These are phyloP conservation scores for Dictyostelium intermedium DNA, from an alignment of 78 protist genomes.

Conservation along the genomic window DNA sequence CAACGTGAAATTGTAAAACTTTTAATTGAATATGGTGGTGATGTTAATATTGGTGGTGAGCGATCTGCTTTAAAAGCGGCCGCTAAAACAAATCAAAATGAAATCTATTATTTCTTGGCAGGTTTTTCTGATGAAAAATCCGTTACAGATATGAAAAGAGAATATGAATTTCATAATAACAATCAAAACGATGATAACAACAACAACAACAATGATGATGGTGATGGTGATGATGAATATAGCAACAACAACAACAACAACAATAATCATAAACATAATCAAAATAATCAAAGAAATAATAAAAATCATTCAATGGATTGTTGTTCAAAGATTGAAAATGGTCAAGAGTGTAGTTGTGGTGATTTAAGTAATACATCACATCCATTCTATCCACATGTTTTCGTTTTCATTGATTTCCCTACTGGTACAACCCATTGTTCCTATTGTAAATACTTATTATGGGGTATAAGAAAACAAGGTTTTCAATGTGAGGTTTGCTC, in stretches of 20 bases:
- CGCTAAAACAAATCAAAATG: conserved; percentile 17
- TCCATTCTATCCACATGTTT: conserved; percentile 66
- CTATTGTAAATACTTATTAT: conserved; percentile 38
- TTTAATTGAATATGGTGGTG: conserved; percentile 48
- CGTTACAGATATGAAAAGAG: background rate
- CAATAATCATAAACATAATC: background rate
- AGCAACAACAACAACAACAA: background rate
- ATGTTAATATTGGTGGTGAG: conserved; percentile 43
- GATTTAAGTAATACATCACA: background rate
- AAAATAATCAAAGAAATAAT: background rate
- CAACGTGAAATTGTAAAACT: conserved; percentile 23
- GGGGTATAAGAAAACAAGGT: conserved; percentile 59
- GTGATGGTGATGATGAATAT: background rate
- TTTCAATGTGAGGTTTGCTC: conserved; percentile 59
- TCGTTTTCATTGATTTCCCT: conserved; percentile 45
- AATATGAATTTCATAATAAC: too few species aligned
- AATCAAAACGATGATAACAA: background rate
- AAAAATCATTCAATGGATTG: background rate
- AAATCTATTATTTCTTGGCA: conserved; percentile 8
- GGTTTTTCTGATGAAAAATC: conserved; percentile 11
- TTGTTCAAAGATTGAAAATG: background rate
- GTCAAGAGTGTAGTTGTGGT: background rate
- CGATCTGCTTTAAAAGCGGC: conserved; percentile 42
- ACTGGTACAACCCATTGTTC: conserved; percentile 59
- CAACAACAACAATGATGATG: background rate